phyloP scores from a whole-genome alignment of 441 rosid genomes.

The Eutrema salsugineum region DNA sequence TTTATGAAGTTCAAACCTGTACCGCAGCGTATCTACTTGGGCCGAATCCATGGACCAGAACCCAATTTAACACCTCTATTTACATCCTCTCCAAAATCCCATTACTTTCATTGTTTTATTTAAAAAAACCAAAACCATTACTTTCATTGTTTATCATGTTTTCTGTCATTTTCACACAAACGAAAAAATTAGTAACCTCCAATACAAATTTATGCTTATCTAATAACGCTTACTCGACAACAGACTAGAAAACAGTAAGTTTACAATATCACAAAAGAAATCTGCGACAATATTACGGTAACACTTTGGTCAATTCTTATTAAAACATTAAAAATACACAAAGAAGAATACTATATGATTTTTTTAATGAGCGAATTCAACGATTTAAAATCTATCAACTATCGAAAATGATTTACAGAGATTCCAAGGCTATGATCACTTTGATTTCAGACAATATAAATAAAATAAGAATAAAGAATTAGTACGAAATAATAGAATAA shows the following conservation, averaged over 20 bases:
- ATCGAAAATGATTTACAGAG: neutral
- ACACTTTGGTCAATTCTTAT: neutral
- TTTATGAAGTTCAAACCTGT: too few species aligned
- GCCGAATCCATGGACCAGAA: too few species aligned
- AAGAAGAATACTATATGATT: neutral
- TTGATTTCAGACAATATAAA: neutral
- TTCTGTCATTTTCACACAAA: neutral
- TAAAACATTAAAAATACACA: neutral
- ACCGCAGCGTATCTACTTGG: too few species aligned
- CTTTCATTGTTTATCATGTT: neutral
- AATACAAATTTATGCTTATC: neutral
- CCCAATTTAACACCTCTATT: too few species aligned
- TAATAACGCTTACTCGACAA: neutral
- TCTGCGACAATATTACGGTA: too few species aligned
- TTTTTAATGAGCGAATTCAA: neutral
- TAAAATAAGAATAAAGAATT: neutral
- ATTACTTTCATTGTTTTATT: neutral
- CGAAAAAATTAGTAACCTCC: neutral
- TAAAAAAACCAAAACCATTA: neutral
- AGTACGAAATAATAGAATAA: neutral
- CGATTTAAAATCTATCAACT: neutral
- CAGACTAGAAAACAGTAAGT: neutral
- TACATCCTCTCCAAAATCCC: neutral
- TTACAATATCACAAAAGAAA: neutral
- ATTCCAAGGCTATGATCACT: neutral